Evolutionary conservation across 495 filamentous ascomycete genomes (phyloP), one percentile per base, ranked within the genome.

Genomic region (Neurospora sp.): DNA sequence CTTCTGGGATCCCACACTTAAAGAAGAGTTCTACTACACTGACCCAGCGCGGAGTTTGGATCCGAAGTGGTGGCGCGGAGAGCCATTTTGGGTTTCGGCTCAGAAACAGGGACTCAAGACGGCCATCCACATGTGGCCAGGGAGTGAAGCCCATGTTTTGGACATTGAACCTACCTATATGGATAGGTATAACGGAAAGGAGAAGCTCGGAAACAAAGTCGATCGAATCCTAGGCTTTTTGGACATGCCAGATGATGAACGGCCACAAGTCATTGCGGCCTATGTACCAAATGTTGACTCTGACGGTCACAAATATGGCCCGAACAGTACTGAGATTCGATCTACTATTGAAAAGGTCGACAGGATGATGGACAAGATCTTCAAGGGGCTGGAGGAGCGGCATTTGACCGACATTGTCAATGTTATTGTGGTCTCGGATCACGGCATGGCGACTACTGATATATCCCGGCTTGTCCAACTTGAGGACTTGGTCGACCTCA

Each of bases 51-150:
- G 88, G 70, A 93, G 91, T 75, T 87, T 97, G 83, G 88, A 93
- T 71, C 83, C 91, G 0, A 91, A 94, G 76, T 99, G 96, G 96
- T 99, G 96, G 96, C 86, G 83, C 5, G 94, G 93, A 0, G 94
- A 98, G 77, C 96, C 96, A 0, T 82, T 99, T 54, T 99, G 96
- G 96, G 89, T 91, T 40, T 95, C 96, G 0, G 94, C 96, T 8
- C 94, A 98, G 78, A 89, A 90, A 40, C 88, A 90, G 71, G 90
- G 90, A 7, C 83, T 97, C 69, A 88, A 85, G 71, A 89, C 89
- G 38, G 96, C 93, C 19, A 90, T 98, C 37, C 96, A 98, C 79
- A 99, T 99, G 96, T 99, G 96, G 96, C 96, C 96, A 0, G 96
- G 96, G 4, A 94, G 91, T 24, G 96, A 98, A 81, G 94, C 93